Percentiles rank a stretch among this genome's conserved stretches.
These are phyloP conservation scores for Suillus subalutaceus DNA, from an alignment of 768 basidiomycete species.

Conservation along the genomic window DNA sequence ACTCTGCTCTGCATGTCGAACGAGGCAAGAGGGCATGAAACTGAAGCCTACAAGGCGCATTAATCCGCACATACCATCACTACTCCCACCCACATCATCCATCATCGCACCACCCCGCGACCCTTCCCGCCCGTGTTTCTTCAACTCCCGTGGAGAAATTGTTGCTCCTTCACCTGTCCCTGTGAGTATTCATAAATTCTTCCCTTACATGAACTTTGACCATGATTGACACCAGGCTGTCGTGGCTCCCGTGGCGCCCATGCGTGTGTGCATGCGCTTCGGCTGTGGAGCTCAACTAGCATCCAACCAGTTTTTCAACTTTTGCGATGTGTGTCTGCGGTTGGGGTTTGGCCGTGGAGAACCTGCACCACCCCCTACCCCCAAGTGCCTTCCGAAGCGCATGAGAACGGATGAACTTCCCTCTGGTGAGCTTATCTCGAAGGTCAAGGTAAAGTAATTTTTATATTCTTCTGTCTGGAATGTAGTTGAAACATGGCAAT, in stretches of 20 bases:
- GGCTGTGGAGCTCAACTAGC: slow-evolving; percentile 22
- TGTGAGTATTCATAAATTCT: neutral
- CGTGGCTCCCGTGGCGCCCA: neutral
- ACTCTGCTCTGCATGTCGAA: slow-evolving; percentile 20
- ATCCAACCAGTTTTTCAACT: neutral
- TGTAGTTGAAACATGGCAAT: neutral
- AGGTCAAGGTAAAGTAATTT: neutral
- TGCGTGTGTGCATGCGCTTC: slow-evolving; percentile 20
- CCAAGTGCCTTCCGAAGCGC: slow-evolving; percentile 7
- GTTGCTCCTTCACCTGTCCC: neutral
- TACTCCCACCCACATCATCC: neutral
- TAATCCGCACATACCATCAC: slow-evolving; percentile 9
- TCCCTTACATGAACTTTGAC: neutral
- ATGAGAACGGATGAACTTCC: neutral
- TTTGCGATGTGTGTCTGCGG: slow-evolving; percentile 20
- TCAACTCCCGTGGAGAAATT: slow-evolving; percentile 10
- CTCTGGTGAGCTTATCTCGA: neutral
- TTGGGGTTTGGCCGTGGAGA: slow-evolving; percentile 12
- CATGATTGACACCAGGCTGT: neutral
- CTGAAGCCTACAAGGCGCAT: neutral
- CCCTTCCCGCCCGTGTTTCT: neutral
- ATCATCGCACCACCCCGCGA: neutral
- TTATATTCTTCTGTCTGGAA: neutral
- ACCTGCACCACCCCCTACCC: neutral
- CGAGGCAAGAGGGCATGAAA: neutral